Conservation (phyloP, 306 rosid species). For the Vachellia collinsii region DNA sequence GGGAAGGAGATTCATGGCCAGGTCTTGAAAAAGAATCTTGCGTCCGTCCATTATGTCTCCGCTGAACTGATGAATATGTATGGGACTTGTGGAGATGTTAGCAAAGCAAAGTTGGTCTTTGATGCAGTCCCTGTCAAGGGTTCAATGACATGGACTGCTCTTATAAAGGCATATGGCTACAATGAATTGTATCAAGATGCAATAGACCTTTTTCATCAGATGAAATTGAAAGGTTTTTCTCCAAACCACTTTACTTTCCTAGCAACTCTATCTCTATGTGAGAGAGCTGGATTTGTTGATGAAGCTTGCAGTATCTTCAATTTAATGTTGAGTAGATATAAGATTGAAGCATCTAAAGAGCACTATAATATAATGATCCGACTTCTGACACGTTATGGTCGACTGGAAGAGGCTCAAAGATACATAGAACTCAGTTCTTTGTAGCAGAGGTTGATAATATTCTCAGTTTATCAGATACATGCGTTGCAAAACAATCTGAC, state of each 20-base stretch:
- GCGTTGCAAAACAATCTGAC: constrained; percentile 28
- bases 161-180: constrained; percentile 64
- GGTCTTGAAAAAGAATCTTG: constrained; percentile 58
- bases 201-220: constrained; percentile 55
- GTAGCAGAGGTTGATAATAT: constrained; percentile 7
- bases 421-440: constrained; percentile 50
- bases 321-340: constrained; percentile 55
- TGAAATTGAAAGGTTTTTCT: constrained; percentile 51
- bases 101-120: constrained; percentile 57
- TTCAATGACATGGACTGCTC: constrained; percentile 82
- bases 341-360: constrained; percentile 56
- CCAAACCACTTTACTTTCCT: constrained; percentile 72
- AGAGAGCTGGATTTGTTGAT: constrained; percentile 69
- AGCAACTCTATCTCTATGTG: constrained; percentile 63
- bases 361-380: constrained; percentile 54
- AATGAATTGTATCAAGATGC: constrained; percentile 58
- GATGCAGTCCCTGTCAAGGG: constrained; percentile 64
- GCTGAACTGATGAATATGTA: constrained; percentile 70
- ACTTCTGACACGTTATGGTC: constrained; percentile 66
- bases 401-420: constrained; percentile 60
- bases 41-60: constrained; percentile 59
- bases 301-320: constrained; percentile 63
- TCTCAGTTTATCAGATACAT: constrained; percentile 26
- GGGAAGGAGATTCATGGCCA: constrained; percentile 86
- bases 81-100: constrained; percentile 58